phyloP scores from a whole-genome alignment of 345 rosid genomes.

The Pistacia vera region DNA sequence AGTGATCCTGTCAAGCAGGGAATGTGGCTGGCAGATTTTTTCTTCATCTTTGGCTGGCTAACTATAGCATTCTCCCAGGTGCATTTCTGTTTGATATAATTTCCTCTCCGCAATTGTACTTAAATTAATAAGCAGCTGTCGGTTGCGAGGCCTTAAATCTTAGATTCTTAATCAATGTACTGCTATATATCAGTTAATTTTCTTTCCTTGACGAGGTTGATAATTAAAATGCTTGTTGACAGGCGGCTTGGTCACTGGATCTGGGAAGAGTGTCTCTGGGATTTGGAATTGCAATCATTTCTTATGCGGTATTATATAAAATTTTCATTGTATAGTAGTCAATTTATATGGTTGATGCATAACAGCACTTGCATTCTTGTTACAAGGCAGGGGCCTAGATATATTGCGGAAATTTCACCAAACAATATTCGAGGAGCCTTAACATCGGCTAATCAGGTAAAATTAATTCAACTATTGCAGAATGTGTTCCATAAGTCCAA shows the following conservation, averaged over 20 bases:
- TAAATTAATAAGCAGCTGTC: too few relatives aligned
- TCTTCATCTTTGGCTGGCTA: too few relatives aligned
- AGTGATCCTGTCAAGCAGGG: too few relatives aligned
- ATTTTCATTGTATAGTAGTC: background rate
- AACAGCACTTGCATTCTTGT: background rate
- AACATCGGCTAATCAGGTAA: background rate
- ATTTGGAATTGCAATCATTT: constrained; percentile 40
- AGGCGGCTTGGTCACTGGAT: constrained; percentile 41
- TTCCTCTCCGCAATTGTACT: too few relatives aligned
- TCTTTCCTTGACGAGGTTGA: background rate
- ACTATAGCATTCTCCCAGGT: too few relatives aligned
- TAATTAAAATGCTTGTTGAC: constrained; percentile 4
- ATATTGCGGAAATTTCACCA: constrained; percentile 12
- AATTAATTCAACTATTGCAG: too few relatives aligned
- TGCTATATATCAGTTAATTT: too few relatives aligned
- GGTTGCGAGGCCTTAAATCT: too few relatives aligned
- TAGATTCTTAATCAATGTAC: too few relatives aligned
- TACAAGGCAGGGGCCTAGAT: background rate
- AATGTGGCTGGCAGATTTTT: too few relatives aligned
- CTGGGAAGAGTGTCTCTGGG: constrained; percentile 44
- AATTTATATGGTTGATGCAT: background rate
- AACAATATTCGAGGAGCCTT: constrained; percentile 2
- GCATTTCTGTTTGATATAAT: too few relatives aligned
- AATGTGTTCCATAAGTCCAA: background rate
- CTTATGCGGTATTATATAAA: constrained; percentile 37